A percentile compares a stretch with the other conserved stretches of the same genome.
Evolutionary conservation across 192 early-diverging fungal species (phyloP).

Genomic region (Coemansia sp.): DNA sequence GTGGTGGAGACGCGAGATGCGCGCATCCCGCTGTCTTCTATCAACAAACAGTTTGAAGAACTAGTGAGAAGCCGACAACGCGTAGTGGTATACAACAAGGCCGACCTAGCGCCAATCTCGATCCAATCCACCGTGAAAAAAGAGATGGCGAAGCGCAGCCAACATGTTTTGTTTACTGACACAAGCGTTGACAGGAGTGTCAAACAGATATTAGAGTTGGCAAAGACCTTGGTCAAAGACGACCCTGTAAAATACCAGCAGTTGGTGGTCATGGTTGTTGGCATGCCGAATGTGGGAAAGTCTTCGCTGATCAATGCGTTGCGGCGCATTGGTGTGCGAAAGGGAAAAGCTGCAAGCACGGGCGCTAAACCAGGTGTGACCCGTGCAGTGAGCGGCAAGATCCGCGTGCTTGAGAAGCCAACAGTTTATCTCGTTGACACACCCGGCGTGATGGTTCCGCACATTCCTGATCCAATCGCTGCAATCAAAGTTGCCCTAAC

Average conservation of each 20-base stretch:
- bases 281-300: constrained; percentile 97
- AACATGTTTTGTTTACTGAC: constrained; percentile 23
- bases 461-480: constrained; percentile 75
- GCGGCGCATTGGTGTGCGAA: constrained; percentile 71
- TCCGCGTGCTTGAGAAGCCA: constrained; percentile 89
- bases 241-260: constrained; percentile 47
- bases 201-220: constrained; percentile 65
- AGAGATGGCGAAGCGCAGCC: constrained; percentile 44
- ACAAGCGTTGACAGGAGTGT: constrained; percentile 50
- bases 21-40: constrained; percentile 86
- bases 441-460: constrained; percentile 89
- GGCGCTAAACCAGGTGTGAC: constrained; percentile 90
- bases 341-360: constrained; percentile 77
- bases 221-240: constrained; percentile 53
- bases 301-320: constrained; percentile 89
- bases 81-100: constrained; percentile 91
- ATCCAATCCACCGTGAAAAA: constrained; percentile 35
- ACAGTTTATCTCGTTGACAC: constrained; percentile 91
- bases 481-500: constrained; percentile 90
- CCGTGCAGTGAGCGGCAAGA: constrained; percentile 63
- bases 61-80: constrained; percentile 64
- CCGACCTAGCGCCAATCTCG: constrained; percentile 76
- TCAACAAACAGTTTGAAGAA: constrained; percentile 79
- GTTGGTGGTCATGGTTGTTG: constrained; percentile 75
- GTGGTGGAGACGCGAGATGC: constrained; percentile 94